Evolutionary conservation across 495 filamentous ascomycete species (phyloP).

Genomic region (Lepidopterella palustris): DNA sequence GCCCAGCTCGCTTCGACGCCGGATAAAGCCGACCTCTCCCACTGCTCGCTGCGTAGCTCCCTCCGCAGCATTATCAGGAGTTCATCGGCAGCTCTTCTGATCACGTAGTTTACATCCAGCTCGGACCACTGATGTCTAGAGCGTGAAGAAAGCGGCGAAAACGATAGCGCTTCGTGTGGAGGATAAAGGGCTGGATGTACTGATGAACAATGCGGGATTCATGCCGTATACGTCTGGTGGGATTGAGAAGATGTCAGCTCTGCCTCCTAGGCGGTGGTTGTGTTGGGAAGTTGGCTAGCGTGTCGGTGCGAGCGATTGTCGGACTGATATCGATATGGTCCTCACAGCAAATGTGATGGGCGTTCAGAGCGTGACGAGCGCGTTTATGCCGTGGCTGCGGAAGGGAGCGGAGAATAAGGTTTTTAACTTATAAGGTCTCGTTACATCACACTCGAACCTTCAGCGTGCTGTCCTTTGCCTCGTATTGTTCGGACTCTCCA

Average conservation of each 20-base stretch:
- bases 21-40: background rate
- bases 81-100: background rate
- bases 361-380: slow-evolving; percentile 40
- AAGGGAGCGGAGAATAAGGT: slow-evolving; percentile 43
- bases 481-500: no score
- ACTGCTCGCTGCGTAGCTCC: background rate
- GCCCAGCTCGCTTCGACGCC: background rate
- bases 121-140: background rate
- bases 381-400: slow-evolving; percentile 44
- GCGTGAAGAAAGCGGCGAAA: background rate
- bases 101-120: background rate
- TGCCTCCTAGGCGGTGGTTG: background rate
- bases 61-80: background rate
- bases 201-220: slow-evolving; percentile 40
- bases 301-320: background rate
- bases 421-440: slow-evolving; percentile 41
- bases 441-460: no score
- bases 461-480: no score
- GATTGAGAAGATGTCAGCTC: slow-evolving; percentile 35
- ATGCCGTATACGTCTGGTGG: slow-evolving; percentile 25
- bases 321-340: slow-evolving; percentile 36
- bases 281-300: background rate
- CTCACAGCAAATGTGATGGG: slow-evolving; percentile 45
- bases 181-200: slow-evolving; percentile 37
- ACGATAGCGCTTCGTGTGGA: slow-evolving; percentile 31